A percentile compares a stretch with the other conserved stretches of the same genome.
phyloP scores from a whole-genome alignment of 2,329 filamentous ascomycete genomes.

The Ophiostoma sp. region DNA sequence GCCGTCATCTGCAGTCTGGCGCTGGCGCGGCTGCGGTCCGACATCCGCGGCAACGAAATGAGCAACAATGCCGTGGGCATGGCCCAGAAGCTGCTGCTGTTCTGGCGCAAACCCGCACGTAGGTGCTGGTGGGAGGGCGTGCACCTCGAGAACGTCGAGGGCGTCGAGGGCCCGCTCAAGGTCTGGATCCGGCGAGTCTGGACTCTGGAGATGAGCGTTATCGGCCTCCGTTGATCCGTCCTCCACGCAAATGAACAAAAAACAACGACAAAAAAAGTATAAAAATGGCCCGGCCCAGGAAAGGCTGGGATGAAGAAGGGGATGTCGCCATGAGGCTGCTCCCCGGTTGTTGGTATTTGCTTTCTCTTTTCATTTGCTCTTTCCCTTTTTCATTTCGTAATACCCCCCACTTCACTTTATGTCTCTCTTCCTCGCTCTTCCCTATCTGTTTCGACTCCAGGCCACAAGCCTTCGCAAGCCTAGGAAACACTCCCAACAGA shows the following conservation, averaged over 20 bases:
- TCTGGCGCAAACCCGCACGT: slow-evolving; percentile 95
- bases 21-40: slow-evolving; percentile 86
- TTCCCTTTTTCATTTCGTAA: slow-evolving; percentile 6
- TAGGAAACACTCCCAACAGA: neutral
- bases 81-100: slow-evolving; percentile 95
- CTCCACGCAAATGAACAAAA: neutral
- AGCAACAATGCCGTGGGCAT: slow-evolving; percentile 85
- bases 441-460: neutral
- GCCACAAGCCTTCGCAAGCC: neutral
- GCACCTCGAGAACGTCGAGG: slow-evolving; percentile 84
- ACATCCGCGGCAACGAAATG: slow-evolving; percentile 78
- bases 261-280: neutral
- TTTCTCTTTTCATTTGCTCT: neutral
- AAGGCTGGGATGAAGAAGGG: neutral
- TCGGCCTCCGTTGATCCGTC: slow-evolving; percentile 68
- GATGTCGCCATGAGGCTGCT: neutral
- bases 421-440: neutral
- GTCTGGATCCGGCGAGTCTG: slow-evolving; percentile 98
- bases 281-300: slow-evolving; percentile 1
- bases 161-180: slow-evolving; percentile 88
- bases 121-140: slow-evolving; percentile 99
- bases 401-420: neutral
- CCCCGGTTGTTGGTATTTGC: neutral
- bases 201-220: slow-evolving; percentile 98
- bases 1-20: slow-evolving; percentile 97